These are phyloP conservation scores for Amanita thiersii DNA, from an alignment of 768 basidiomycete genomes.

Conservation along the genomic window DNA sequence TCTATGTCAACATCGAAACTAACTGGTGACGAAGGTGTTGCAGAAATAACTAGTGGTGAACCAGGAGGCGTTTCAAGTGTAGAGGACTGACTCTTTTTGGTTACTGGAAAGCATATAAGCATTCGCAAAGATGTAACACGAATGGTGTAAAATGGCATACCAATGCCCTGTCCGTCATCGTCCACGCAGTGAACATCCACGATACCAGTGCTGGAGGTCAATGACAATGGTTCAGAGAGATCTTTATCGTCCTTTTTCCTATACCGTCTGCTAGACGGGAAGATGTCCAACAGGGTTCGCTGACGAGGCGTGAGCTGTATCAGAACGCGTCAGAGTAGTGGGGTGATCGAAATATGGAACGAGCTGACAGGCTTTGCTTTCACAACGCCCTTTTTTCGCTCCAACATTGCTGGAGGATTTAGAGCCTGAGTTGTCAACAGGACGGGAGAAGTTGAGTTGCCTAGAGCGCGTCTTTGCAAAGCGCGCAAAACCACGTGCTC, in stretches of 20 bases:
- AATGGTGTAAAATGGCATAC: too few species aligned
- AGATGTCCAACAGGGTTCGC: constrained; percentile 33
- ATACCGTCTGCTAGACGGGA: constrained; percentile 16
- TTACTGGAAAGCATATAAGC: too few species aligned
- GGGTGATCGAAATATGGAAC: neutral
- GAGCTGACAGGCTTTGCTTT: constrained; percentile 21
- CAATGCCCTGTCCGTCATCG: too few species aligned
- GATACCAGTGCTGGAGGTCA: too few species aligned
- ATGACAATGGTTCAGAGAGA: neutral
- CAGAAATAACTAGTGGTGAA: constrained; percentile 4
- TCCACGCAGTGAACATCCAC: too few species aligned
- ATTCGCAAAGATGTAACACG: too few species aligned
- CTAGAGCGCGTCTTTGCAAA: too few species aligned
- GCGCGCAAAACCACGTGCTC: too few species aligned
- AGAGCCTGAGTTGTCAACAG: neutral
- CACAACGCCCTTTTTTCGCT: constrained; percentile 15
- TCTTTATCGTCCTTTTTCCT: neutral
- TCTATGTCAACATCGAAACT: neutral
- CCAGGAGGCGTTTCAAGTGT: neutral
- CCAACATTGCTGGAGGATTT: constrained; percentile 14
- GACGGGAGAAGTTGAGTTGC: too few species aligned
- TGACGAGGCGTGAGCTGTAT: constrained; percentile 20
- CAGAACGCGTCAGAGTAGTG: constrained; percentile 7
- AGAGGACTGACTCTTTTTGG: neutral
- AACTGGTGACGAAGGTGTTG: constrained; percentile 1